Evolutionary conservation across 2,329 filamentous ascomycete species (phyloP).

Genomic region (Apiospora rasikravindrae): DNA sequence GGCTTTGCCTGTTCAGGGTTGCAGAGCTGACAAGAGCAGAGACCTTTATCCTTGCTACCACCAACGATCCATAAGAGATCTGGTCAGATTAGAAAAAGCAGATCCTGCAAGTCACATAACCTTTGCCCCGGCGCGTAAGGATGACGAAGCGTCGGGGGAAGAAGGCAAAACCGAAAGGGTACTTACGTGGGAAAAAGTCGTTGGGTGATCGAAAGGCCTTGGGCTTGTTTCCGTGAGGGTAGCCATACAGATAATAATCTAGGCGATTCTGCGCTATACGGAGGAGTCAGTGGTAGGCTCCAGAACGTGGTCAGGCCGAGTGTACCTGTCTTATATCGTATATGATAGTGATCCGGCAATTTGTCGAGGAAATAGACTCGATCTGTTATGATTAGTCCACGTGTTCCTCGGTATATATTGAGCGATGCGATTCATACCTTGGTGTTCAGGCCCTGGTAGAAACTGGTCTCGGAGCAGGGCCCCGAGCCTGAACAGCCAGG

Average conservation of each 20-base stretch:
- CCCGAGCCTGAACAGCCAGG: conserved; percentile 24
- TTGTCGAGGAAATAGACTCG: conserved; percentile 22
- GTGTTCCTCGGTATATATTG: background rate
- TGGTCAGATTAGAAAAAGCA: background rate
- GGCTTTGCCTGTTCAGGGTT: conserved; percentile 22
- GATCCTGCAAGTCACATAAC: background rate
- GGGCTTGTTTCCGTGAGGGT: conserved; percentile 25
- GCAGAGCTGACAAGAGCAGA: conserved; percentile 25
- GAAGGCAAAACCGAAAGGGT: background rate
- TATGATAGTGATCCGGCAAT: conserved; percentile 25
- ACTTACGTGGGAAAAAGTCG: conserved; percentile 25
- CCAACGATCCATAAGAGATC: conserved; percentile 26
- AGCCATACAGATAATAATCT: conserved; percentile 27
- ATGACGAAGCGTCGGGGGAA: background rate
- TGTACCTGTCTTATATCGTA: conserved; percentile 23
- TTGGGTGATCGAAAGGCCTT: conserved; percentile 24
- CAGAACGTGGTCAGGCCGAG: background rate
- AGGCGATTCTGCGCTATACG: background rate
- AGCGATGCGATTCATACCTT: conserved; percentile 7
- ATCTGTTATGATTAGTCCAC: background rate
- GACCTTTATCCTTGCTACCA: conserved; percentile 20
- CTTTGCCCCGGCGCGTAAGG: background rate
- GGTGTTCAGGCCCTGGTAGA: conserved; percentile 19
- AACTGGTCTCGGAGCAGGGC: conserved; percentile 24
- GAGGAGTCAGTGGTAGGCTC: background rate